Evolutionary conservation across 305 asterid species (phyloP).

Genomic region (Rubia balearica): DNA sequence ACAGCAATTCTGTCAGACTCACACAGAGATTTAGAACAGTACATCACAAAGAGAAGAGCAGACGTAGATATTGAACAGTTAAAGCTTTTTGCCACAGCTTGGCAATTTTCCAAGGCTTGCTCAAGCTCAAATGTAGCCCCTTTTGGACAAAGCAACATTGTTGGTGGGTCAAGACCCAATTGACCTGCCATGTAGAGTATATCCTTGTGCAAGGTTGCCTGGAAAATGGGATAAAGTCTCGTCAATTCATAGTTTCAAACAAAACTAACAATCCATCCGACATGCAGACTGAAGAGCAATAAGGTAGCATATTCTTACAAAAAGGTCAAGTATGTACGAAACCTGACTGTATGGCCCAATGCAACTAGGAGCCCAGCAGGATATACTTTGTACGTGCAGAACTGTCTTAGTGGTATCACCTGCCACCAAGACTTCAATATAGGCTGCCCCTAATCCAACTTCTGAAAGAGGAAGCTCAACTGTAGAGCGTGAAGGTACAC

Average conservation of each 20-base stretch:
- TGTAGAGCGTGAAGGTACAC: constrained; percentile 94
- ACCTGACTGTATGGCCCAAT: constrained; percentile 99
- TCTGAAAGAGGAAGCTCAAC: constrained; percentile 77
- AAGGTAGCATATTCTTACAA: background rate
- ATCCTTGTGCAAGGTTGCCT: constrained; percentile 82
- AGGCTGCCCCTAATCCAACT: constrained; percentile 79
- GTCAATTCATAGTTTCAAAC: background rate
- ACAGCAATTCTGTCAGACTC: constrained; percentile 47
- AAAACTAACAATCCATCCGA: background rate
- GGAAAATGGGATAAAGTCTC: constrained; percentile 16
- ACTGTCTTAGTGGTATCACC: constrained; percentile 62
- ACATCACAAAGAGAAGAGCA: constrained; percentile 51
- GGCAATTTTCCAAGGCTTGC: constrained; percentile 63
- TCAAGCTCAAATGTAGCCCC: constrained; percentile 66
- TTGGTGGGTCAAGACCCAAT: constrained; percentile 87
- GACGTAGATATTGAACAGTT: constrained; percentile 60
- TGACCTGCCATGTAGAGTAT: constrained; percentile 93
- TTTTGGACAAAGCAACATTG: constrained; percentile 62
- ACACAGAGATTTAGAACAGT: constrained; percentile 56
- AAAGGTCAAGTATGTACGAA: constrained; percentile 7
- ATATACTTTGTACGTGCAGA: constrained; percentile 91
- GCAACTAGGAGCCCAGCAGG: constrained; percentile 98
- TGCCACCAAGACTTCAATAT: constrained; percentile 80
- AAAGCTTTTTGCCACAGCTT: constrained; percentile 76
- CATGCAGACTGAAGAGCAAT: constrained; percentile 2